These are phyloP conservation scores for Astrephomene gubernaculifera DNA, from an alignment of 139 green algal genomes.

Conservation along the genomic window DNA sequence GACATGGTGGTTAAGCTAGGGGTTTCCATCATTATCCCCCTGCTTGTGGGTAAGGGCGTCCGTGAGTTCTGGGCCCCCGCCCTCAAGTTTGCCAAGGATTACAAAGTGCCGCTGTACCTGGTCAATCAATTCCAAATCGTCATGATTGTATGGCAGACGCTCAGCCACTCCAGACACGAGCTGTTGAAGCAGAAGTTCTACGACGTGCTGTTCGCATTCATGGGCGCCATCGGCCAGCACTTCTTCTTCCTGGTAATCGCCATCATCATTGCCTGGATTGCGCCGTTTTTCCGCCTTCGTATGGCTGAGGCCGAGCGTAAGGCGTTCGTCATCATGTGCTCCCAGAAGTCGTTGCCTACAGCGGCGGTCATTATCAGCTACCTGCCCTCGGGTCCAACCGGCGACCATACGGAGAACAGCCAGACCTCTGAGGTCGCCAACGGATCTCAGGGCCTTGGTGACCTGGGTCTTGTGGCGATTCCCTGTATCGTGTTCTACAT, in stretches of 20 bases:
- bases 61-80: slow-evolving; percentile 54
- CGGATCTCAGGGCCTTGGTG: slow-evolving; percentile 51
- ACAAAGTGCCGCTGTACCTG: slow-evolving; percentile 70
- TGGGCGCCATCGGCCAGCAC: slow-evolving; percentile 59
- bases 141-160: slow-evolving; percentile 81
- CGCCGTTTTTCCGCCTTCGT: slow-evolving; percentile 42
- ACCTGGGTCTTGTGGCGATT: slow-evolving; percentile 78
- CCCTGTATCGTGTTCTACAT: slow-evolving; percentile 87
- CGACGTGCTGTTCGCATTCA: slow-evolving; percentile 65
- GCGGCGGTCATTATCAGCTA: slow-evolving; percentile 71
- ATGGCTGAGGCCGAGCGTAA: slow-evolving; percentile 65
- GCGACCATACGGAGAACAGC: background rate
- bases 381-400: slow-evolving; percentile 26
- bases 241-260: slow-evolving; percentile 72
- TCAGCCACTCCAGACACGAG: slow-evolving; percentile 61
- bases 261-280: slow-evolving; percentile 55
- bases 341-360: slow-evolving; percentile 78
- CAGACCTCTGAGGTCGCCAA: background rate
- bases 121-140: slow-evolving; percentile 72
- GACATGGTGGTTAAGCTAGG: slow-evolving; percentile 86
- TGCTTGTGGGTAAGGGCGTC: slow-evolving; percentile 73
- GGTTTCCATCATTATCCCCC: slow-evolving; percentile 80
- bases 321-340: slow-evolving; percentile 67
- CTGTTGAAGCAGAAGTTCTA: slow-evolving; percentile 67
- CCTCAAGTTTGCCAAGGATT: slow-evolving; percentile 43